Base-by-base conservation (phyloP, 73 alveolate genomes). In the Durusdinium trenchii region DNA sequence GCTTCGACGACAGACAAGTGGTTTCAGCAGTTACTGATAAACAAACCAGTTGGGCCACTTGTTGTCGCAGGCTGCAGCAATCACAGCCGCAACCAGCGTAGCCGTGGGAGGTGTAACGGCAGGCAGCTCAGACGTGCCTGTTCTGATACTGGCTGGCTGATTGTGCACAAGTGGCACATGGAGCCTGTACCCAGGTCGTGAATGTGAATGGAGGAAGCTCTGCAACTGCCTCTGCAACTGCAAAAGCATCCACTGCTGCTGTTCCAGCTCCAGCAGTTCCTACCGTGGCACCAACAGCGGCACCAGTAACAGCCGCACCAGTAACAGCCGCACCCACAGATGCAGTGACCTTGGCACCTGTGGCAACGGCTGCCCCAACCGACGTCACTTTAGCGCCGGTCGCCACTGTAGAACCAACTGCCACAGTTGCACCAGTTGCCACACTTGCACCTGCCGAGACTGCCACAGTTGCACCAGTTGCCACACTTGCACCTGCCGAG, bases 41-140 rank as follows among this genome's bases (percentile, higher is more conserved):
- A n/a, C n/a, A n/a, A n/a, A n/a, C n/a, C n/a, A n/a, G n/a, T n/a
- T n/a, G 69, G 32, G 23, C 69, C 12, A 57, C 69, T 57, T 75
- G 23, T 16, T 23, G 1, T 32, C 40, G 61, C 71, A 81, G 91
- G 91, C 91, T 18, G 71, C 91, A 30, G 71, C 35, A 20, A 47
- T 81, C 69, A 48, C 91, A 81, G 91, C 71, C 50, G 50, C 42
- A 0, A 14, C 86, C 86, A 76, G 32, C 45, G 45, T 32, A 12
- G 91, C 50, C 20, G 91, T 81, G 91, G 91, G 46, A 45, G 91
- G 71, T 48, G 71, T 67, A 28, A 81, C 91, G 12, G 91, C 50
- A 6, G 71, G 42, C 5, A 50, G 32, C 91, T 48, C 91, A 81
- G 91, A n/a, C n/a, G n/a, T 48, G 69, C 12, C 46, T 9, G 6